Evolutionary conservation across 2,329 filamentous ascomycete genomes (phyloP), one percentile per base, ranked within the genome.

Genomic region (Pseudocercospora vitis): DNA sequence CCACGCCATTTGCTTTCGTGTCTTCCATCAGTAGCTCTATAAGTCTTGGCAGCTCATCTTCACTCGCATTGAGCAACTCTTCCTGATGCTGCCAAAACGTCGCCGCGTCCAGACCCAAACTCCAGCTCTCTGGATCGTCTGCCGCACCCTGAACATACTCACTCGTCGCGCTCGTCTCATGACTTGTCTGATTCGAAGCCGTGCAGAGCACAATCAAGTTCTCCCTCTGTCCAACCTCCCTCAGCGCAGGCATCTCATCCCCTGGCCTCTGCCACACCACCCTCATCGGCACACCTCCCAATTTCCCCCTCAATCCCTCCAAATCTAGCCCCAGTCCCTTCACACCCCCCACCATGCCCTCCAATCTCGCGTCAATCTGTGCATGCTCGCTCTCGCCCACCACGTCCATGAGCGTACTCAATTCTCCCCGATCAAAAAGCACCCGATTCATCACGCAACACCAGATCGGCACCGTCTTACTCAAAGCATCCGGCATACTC

Each of bases 121-220:
- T 87, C 94, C 94, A 99, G 62, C 89, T 89, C 76, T 99, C 94
- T 9, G 88, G 89, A 69, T 99, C 94, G 70, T 99, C 94, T 2
- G 88, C 94, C 0, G 92, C 92, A 47, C 94, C 94, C 72, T 97
- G 94, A 55, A 99, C 87, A 67, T 99, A 99, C 4, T 85, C 85
- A 2, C 81, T 82, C 66, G 87, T 84, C 23, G 82, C 55, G 7
- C 57, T 58, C 82, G 62, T 82, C 77, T 92, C 89, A 2, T 81
- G 83, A 9, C 84, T 87, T 1, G 91, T 84, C 12, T 87, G 80
- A 26, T 85, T 81, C 1, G 90, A 96, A 9, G 90, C 87, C 1
- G 91, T 96, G 68, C 89, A 94, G 66, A 94, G 88, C 18, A 97
- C 81, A 2, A 97, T 75, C 0, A 89, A 84, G 62, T 88, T 79